A percentile compares a stretch with the other conserved stretches of the same genome.
Evolutionary conservation across 108 stramenopile genomes (phyloP).

Genomic region (Discostella pseudostelligera): DNA sequence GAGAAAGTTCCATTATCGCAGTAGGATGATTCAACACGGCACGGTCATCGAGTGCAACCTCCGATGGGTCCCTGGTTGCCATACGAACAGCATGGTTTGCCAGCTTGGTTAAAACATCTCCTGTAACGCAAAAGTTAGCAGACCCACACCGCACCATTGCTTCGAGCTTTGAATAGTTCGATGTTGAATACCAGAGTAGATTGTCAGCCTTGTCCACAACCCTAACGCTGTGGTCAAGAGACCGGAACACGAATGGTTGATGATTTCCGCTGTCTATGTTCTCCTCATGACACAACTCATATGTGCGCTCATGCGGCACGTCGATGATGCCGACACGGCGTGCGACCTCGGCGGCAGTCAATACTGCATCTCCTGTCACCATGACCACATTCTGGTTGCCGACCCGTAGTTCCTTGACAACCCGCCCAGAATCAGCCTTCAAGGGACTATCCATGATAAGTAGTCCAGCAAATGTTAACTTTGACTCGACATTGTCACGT

Average conservation of each 20-base stretch:
- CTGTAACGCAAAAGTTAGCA: slow-evolving; percentile 59
- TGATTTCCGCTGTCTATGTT: background rate
- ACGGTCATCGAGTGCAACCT: slow-evolving; percentile 35
- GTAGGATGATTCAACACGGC: slow-evolving; percentile 61
- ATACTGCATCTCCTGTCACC: slow-evolving; percentile 96
- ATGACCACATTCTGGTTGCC: slow-evolving; percentile 77
- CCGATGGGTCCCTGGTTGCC: background rate
- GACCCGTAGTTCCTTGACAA: slow-evolving; percentile 74
- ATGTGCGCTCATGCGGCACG: slow-evolving; percentile 26
- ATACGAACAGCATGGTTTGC: slow-evolving; percentile 42
- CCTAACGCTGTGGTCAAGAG: slow-evolving; percentile 13
- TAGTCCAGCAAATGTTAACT: slow-evolving; percentile 89
- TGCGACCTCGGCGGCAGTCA: slow-evolving; percentile 95
- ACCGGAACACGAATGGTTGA: slow-evolving; percentile 20
- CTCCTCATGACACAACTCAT: slow-evolving; percentile 31
- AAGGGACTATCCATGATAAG: slow-evolving; percentile 92
- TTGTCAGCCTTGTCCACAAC: background rate
- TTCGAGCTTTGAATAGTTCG: slow-evolving; percentile 26
- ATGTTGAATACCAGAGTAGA: slow-evolving; percentile 32
- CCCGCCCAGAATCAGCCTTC: slow-evolving; percentile 86
- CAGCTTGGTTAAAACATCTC: slow-evolving; percentile 55
- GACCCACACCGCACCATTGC: slow-evolving; percentile 37
- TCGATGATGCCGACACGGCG: slow-evolving; percentile 77
- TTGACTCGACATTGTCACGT: slow-evolving; percentile 61
- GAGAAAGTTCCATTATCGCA: slow-evolving; percentile 51